Percentiles rank a stretch among this genome's conserved stretches.
Evolutionary conservation across 805 yeast genomes (phyloP).

Genomic region (Barnettozyma wickerhamii): DNA sequence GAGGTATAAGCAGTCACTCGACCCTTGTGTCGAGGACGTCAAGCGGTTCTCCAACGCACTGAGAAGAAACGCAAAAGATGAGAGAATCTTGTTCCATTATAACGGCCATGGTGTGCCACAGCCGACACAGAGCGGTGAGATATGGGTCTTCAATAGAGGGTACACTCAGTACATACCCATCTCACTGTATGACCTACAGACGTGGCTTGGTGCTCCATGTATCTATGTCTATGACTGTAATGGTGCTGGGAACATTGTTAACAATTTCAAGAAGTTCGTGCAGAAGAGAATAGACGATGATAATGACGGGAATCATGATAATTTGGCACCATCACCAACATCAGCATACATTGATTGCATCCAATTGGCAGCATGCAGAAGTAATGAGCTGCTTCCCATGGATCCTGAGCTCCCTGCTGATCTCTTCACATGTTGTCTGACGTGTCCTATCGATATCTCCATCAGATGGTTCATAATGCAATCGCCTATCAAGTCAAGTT

Average conservation of each 20-base stretch:
- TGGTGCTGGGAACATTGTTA: slow-evolving; percentile 89
- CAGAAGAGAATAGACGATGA: slow-evolving; percentile 88
- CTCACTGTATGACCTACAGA: slow-evolving; percentile 88
- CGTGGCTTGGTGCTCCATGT: slow-evolving; percentile 98
- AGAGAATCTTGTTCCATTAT: slow-evolving; percentile 87
- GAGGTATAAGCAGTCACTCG: slow-evolving; percentile 84
- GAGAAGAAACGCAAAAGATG: slow-evolving; percentile 89
- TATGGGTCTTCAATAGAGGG: slow-evolving; percentile 97
- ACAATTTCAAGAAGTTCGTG: slow-evolving; percentile 83
- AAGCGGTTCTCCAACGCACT: slow-evolving; percentile 87
- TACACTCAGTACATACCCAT: slow-evolving; percentile 98
- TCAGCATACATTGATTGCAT: slow-evolving; percentile 73
- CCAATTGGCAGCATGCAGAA: slow-evolving; percentile 88
- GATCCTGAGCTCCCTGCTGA: slow-evolving; percentile 95
- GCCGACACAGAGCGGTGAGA: slow-evolving; percentile 93
- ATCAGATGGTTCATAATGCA: slow-evolving; percentile 89
- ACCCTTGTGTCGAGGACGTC: slow-evolving; percentile 94
- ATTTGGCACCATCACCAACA: slow-evolving; percentile 39
- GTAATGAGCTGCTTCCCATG: slow-evolving; percentile 85
- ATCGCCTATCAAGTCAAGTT: slow-evolving; percentile 52
- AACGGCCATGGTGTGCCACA: slow-evolving; percentile 99
- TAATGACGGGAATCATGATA: slow-evolving; percentile 48
- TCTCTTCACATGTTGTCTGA: slow-evolving; percentile 89
- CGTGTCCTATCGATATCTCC: slow-evolving; percentile 93
- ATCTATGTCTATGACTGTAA: slow-evolving; percentile 93